Evolutionary conservation across 2,329 filamentous ascomycete species (phyloP), one percentile per base, ranked within the genome.

Genomic region (Colletotrichum sp.): DNA sequence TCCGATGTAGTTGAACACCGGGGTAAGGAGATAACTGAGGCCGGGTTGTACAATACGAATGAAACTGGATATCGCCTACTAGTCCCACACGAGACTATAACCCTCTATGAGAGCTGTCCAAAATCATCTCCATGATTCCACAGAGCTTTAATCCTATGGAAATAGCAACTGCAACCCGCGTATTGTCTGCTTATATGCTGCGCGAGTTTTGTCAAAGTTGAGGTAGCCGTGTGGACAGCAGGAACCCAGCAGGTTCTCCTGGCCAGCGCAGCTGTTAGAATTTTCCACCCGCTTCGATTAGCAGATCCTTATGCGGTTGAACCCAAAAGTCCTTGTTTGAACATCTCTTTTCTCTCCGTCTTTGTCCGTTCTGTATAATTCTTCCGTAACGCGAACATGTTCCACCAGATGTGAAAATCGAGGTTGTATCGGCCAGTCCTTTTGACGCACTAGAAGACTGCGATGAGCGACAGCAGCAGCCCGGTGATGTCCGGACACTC

Each of bases 401-500:
- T 48, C 12, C 2, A 48, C 10, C 43, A 21, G 6, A 13, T 21
- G 43, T 21, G n/a, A 3, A 21, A 13, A n/a, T n/a, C n/a, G n/a
- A n/a, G n/a, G n/a, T n/a, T n/a, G n/a, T n/a, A n/a, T n/a, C n/a
- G n/a, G n/a, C n/a, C n/a, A n/a, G n/a, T n/a, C n/a, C n/a, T n/a
- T n/a, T n/a, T n/a, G n/a, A n/a, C n/a, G n/a, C n/a, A n/a, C n/a
- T n/a, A n/a, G n/a, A n/a, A n/a, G n/a, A n/a, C n/a, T n/a, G 3
- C 18, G n/a, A 48, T 48, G n/a, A 7, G 1, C 18, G n/a, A 13
- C n/a, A 48, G 18, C 39, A 48, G 0, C 18, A 48, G 43, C 10
- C n/a, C 43, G 5, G 1, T n/a, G n/a, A 21, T 13, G 10, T 7
- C n/a, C 0, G n/a, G 43, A 48, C n/a, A 18, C 10, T 0, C 0